These are phyloP conservation scores for Xylaria hypoxylon DNA, from an alignment of 2,329 filamentous ascomycete genomes.

Conservation along the genomic window DNA sequence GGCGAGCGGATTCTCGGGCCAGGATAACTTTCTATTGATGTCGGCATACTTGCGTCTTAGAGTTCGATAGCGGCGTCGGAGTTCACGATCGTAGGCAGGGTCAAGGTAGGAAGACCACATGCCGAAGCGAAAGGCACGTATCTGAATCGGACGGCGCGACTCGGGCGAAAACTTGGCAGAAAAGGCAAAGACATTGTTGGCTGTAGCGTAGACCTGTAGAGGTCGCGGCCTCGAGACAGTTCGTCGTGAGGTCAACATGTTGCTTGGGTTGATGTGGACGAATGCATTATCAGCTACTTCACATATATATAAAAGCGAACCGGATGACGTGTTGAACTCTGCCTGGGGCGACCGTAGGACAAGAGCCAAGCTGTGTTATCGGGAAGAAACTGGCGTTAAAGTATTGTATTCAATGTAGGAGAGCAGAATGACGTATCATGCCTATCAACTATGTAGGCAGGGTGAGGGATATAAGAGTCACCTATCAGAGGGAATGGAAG, in stretches of 20 bases:
- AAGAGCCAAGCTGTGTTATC: slow-evolving; percentile 5
- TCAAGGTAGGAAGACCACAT: slow-evolving; percentile 60
- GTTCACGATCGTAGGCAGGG: slow-evolving; percentile 56
- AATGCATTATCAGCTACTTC: slow-evolving; percentile 33
- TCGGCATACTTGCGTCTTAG: slow-evolving; percentile 61
- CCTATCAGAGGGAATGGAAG: neutral
- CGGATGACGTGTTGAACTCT: neutral
- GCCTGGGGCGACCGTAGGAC: neutral
- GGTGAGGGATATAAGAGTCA: slow-evolving; percentile 11
- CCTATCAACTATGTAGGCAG: neutral
- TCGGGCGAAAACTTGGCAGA: slow-evolving; percentile 39
- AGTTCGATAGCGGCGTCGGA: slow-evolving; percentile 58
- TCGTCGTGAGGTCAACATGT: slow-evolving; percentile 53
- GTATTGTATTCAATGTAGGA: slow-evolving; percentile 4
- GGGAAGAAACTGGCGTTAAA: slow-evolving; percentile 2
- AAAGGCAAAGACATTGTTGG: slow-evolving; percentile 37
- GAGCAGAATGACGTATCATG: slow-evolving; percentile 26
- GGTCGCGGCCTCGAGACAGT: slow-evolving; percentile 47
- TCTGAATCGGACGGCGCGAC: slow-evolving; percentile 53
- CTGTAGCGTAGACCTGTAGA: slow-evolving; percentile 41
- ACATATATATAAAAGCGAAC: slow-evolving; percentile 7
- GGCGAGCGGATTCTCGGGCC: slow-evolving; percentile 57
- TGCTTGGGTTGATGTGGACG: slow-evolving; percentile 35
- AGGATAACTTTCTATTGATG: slow-evolving; percentile 58
- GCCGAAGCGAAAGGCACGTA: slow-evolving; percentile 62